These are phyloP conservation scores for Aspergillus clavatus DNA, from an alignment of 2,329 filamentous ascomycete genomes.

Conservation along the genomic window DNA sequence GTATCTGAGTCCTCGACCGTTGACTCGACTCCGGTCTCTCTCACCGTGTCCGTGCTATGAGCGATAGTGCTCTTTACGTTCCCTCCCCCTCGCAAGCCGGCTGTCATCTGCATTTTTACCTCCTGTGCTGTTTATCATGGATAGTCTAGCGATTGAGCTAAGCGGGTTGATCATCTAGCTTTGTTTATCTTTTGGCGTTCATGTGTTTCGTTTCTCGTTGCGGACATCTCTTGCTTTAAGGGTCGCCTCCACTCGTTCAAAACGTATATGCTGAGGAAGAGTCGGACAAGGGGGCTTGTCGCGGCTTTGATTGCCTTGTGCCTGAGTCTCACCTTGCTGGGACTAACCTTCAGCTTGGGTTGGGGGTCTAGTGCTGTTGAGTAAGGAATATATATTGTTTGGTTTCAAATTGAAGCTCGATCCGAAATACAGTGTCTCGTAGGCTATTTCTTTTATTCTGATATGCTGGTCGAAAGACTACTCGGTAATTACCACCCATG, in stretches of 20 bases:
- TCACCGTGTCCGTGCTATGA: constrained; percentile 1
- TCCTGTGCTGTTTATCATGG: constrained; percentile 21
- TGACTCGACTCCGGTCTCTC: background rate
- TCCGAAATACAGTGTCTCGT: too few species aligned
- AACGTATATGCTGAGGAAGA: constrained; percentile 10
- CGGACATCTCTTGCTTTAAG: constrained; percentile 9
- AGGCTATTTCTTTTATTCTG: too few species aligned
- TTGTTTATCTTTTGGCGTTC: constrained; percentile 20
- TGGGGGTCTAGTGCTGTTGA: constrained; percentile 9
- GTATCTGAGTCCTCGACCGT: constrained; percentile 1
- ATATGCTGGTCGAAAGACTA: too few species aligned
- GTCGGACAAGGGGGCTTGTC: constrained; percentile 11
- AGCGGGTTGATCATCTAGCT: constrained; percentile 24
- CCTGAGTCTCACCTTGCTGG: constrained; percentile 7
- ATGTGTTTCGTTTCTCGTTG: constrained; percentile 5
- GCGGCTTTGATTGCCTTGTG: constrained; percentile 5
- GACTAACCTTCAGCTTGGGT: constrained; percentile 4
- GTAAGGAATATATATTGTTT: constrained; percentile 19
- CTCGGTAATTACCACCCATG: too few species aligned
- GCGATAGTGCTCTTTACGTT: constrained; percentile 12
- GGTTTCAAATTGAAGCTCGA: too few species aligned
- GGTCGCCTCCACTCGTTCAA: constrained; percentile 21
- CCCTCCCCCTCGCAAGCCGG: constrained; percentile 9
- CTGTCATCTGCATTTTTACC: constrained; percentile 15
- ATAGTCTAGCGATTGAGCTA: constrained; percentile 29